These are phyloP conservation scores for Pleurotus platypus DNA, from an alignment of 768 basidiomycete species.

Conservation along the genomic window DNA sequence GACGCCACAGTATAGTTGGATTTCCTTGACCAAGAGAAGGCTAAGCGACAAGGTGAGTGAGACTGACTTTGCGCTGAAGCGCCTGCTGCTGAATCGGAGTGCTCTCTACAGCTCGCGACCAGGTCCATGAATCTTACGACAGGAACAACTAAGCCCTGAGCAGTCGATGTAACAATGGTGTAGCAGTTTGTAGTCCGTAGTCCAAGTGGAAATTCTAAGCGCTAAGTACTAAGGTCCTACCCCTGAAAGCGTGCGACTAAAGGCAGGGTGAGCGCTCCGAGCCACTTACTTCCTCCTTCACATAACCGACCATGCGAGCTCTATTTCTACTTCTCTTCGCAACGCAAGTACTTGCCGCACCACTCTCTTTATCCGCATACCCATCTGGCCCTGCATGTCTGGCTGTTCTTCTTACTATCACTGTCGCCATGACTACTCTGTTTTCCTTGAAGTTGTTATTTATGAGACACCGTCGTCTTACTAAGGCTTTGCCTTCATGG, in stretches of 20 bases:
- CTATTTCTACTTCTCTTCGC: constrained; percentile 9
- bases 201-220: too few species aligned
- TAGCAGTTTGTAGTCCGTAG: too few species aligned
- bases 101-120: neutral
- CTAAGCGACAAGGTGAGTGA: constrained; percentile 23
- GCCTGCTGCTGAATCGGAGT: neutral
- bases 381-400: constrained; percentile 20
- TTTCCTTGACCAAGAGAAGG: constrained; percentile 23
- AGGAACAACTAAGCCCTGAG: too few species aligned
- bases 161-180: too few species aligned
- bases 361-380: constrained; percentile 10
- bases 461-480: constrained; percentile 21
- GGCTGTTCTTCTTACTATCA: constrained; percentile 20
- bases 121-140: neutral
- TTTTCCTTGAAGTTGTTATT: constrained; percentile 24
- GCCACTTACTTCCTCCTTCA: neutral
- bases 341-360: constrained; percentile 12
- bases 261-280: neutral
- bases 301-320: neutral
- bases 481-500: neutral
- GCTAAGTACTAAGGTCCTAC: too few species aligned
- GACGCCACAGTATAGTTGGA: constrained; percentile 19
- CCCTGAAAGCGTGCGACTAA: neutral
- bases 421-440: constrained; percentile 21
- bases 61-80: neutral